Evolutionary conservation across 768 basidiomycete genomes (phyloP).

Genomic region (Lactifluus volemus): DNA sequence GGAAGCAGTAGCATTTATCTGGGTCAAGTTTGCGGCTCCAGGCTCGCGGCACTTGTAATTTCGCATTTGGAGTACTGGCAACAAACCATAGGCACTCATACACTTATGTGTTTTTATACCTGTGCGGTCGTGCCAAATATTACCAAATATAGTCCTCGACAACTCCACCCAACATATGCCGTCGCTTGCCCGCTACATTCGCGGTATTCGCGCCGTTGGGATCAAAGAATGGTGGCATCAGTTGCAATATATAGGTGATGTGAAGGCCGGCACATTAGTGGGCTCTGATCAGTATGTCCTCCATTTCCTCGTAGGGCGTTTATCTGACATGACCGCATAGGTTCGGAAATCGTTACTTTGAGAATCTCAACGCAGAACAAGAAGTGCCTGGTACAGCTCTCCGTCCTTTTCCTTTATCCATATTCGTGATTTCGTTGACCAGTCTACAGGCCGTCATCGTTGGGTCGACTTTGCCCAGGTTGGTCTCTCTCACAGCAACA

Average conservation of each 20-base stretch:
- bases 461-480: constrained; percentile 95
- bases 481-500: constrained; percentile 11
- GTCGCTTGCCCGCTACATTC: constrained; percentile 66
- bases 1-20: too few species aligned
- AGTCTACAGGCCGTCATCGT: constrained; percentile 71
- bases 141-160: constrained; percentile 11
- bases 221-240: constrained; percentile 85
- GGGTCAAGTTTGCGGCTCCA: too few species aligned
- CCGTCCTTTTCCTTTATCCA: too few species aligned
- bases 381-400: constrained; percentile 70
- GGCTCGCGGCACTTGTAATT: too few species aligned
- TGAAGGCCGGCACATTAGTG: constrained; percentile 71
- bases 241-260: constrained; percentile 90
- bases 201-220: constrained; percentile 67
- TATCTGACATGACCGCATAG: constrained; percentile 29
- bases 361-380: constrained; percentile 81
- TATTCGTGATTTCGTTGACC: not conserved
- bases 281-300: constrained; percentile 72
- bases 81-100: too few species aligned
- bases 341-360: constrained; percentile 91
- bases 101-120: too few species aligned
- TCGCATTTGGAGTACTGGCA: too few species aligned
- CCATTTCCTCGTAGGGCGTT: not conserved
- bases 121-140: constrained; percentile 4
- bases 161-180: constrained; percentile 39